Percentiles rank a stretch among this genome's conserved stretches.
Conservation (phyloP, 306 rosid genomes). For the Pterocarpus santalinus region DNA sequence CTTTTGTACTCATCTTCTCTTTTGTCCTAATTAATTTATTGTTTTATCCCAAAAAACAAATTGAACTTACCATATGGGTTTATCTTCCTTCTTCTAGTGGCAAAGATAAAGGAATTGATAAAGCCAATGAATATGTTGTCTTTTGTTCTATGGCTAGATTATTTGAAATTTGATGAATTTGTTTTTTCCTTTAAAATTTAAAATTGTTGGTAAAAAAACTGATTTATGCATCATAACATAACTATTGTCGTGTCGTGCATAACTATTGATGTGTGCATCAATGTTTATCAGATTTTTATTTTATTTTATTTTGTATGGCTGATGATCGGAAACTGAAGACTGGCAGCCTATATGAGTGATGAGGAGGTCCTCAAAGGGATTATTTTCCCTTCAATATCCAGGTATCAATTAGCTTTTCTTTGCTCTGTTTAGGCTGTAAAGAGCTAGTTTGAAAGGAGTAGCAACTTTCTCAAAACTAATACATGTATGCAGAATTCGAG, state of each 20-base stretch:
- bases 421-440: constrained; percentile 24
- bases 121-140: no score
- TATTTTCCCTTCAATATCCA: constrained; percentile 91
- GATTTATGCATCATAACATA: neutral
- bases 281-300: constrained; percentile 7
- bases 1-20: no score
- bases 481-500: constrained; percentile 81
- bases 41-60: no score
- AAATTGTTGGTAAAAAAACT: neutral
- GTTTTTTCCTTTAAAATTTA: neutral
- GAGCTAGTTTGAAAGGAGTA: constrained; percentile 24
- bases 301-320: constrained; percentile 27
- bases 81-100: neutral
- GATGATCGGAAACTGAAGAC: constrained; percentile 63
- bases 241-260: neutral
- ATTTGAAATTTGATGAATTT: neutral
- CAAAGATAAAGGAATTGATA: neutral
- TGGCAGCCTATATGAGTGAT: constrained; percentile 94
- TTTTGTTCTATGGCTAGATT: neutral
- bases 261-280: constrained; percentile 29
- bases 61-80: neutral
- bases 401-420: constrained; percentile 54
- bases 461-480: constrained; percentile 44
- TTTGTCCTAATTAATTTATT: no score
- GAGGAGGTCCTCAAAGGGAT: constrained; percentile 87